Conservation (phyloP, 306 rosid species). For the Casuarina equisetifolia region DNA sequence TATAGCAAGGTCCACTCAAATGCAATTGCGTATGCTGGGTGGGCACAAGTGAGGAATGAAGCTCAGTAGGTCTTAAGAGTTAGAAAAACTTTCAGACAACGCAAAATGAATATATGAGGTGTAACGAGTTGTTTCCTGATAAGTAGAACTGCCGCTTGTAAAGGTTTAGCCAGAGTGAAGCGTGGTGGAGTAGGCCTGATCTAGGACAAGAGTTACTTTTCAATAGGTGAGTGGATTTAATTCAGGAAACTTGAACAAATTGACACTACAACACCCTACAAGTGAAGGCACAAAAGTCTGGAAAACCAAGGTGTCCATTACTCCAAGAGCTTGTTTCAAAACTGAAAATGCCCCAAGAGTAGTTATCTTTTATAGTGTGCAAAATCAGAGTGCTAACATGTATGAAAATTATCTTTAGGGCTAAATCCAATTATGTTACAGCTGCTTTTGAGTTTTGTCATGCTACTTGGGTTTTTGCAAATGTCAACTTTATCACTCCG, state of each 20-base stretch:
- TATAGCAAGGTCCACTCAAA: not conserved
- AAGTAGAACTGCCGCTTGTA: not conserved
- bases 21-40: conserved; percentile 1
- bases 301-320: not conserved
- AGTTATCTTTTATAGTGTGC: not conserved
- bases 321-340: not conserved
- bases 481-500: too few relatives aligned
- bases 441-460: too few relatives aligned
- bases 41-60: not conserved
- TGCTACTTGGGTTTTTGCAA: too few relatives aligned
- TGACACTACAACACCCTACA: not conserved
- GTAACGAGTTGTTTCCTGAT: not conserved
- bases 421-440: too few relatives aligned
- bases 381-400: not conserved
- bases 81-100: not conserved
- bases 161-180: not conserved
- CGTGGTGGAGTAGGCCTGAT: not conserved
- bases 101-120: not conserved
- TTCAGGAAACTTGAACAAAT: not conserved
- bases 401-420: not conserved
- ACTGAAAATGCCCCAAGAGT: not conserved
- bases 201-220: not conserved
- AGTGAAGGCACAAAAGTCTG: not conserved
- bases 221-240: not conserved
- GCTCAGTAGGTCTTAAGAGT: not conserved